Percentiles rank a stretch among this genome's conserved stretches.
Evolutionary conservation across 2,329 filamentous ascomycete genomes (phyloP).

Genomic region (Lecanicillium sp.): DNA sequence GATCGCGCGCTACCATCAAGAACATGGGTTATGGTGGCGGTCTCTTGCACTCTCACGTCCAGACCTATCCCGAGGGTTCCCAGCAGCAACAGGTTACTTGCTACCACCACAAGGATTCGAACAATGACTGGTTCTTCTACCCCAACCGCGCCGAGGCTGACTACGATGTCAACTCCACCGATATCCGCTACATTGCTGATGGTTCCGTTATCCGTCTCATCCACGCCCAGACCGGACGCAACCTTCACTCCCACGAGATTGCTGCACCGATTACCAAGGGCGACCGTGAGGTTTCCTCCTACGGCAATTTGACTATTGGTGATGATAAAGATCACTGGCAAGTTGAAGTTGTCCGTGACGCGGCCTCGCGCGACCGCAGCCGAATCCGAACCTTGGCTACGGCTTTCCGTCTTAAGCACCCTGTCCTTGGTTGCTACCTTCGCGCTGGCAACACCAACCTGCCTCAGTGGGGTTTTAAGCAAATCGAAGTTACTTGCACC

Average conservation of each 20-base stretch:
- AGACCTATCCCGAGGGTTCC: constrained; percentile 92
- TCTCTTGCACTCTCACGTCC: constrained; percentile 90
- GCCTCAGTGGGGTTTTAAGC: constrained; percentile 99
- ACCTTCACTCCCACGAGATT: constrained; percentile 90
- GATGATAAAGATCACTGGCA: constrained; percentile 98
- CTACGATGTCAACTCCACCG: constrained; percentile 59
- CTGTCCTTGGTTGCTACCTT: constrained; percentile 81
- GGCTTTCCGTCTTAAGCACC: constrained; percentile 80
- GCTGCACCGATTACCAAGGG: constrained; percentile 82
- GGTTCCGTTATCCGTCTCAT: constrained; percentile 76
- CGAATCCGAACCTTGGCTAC: constrained; percentile 88
- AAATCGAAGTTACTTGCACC: constrained; percentile 93
- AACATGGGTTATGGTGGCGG: constrained; percentile 99
- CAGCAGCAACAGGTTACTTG: constrained; percentile 94
- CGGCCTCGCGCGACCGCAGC: constrained; percentile 75
- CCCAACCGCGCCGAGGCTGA: constrained; percentile 74
- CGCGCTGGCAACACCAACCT: constrained; percentile 93
- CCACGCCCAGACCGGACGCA: constrained; percentile 91
- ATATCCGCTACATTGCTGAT: constrained; percentile 70
- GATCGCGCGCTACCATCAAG: constrained; percentile 88
- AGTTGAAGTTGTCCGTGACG: constrained; percentile 85
- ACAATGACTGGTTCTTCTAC: constrained; percentile 99
- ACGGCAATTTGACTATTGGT: constrained; percentile 90
- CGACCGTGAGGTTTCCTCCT: constrained; percentile 89
- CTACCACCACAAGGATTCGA: constrained; percentile 98